Percentiles rank a stretch among this genome's conserved stretches.
Conservation (phyloP, 192 early-diverging fungal species). For the Backusella mclennaniae region DNA sequence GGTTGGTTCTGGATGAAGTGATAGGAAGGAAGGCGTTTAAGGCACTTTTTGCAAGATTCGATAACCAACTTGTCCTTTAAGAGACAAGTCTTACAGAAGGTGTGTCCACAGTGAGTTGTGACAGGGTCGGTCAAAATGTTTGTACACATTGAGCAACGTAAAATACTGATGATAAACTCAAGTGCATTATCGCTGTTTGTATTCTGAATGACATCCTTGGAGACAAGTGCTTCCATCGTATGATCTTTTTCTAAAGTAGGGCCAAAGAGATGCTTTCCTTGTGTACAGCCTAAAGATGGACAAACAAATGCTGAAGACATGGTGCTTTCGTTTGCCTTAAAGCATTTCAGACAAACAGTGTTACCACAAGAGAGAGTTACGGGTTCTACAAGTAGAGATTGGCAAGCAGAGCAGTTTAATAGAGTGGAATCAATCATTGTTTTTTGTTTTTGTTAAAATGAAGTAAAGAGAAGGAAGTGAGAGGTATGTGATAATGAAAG, state of each 20-base stretch:
- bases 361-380: conserved; percentile 19
- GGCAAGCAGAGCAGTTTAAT: conserved; percentile 18
- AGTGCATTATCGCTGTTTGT: not conserved
- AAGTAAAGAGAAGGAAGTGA: not conserved
- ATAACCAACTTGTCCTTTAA: not conserved
- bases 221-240: not conserved
- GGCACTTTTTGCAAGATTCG: conserved; percentile 7
- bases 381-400: not conserved
- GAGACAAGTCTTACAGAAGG: conserved; percentile 17
- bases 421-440: not conserved
- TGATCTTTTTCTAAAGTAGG: not conserved
- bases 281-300: not conserved
- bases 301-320: conserved; percentile 1
- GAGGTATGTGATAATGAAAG: not conserved
- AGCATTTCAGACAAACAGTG: conserved; percentile 8
- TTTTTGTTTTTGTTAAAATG: not conserved
- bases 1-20: conserved; percentile 1
- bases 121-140: conserved; percentile 2
- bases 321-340: not conserved
- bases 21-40: not conserved
- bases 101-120: conserved; percentile 20
- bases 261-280: conserved; percentile 16
- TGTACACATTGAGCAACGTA: not conserved
- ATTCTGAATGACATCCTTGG: not conserved
- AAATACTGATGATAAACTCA: not conserved